A percentile compares a stretch with the other conserved stretches of the same genome.
Conservation (phyloP, 2,329 filamentous ascomycete genomes). For the Xylaria sp. region DNA sequence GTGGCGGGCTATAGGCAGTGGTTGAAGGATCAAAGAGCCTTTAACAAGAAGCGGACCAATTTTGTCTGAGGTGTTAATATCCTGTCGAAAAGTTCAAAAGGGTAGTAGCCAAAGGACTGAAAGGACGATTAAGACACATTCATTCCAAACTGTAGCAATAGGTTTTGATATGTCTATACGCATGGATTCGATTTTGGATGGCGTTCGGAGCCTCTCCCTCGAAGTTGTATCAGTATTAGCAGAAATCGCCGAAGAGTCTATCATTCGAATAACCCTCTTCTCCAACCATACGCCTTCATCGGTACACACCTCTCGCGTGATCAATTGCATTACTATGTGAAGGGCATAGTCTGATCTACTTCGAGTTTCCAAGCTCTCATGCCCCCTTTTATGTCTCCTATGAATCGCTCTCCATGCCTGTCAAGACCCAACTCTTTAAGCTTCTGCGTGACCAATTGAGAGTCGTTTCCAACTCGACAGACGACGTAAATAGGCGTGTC, state of each 20-base stretch:
- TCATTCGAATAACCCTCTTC: constrained; percentile 42
- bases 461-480: constrained; percentile 81
- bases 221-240: constrained; percentile 44
- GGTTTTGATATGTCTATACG: constrained; percentile 29
- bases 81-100: background rate
- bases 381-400: constrained; percentile 78
- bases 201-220: constrained; percentile 48
- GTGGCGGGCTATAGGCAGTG: constrained; percentile 91
- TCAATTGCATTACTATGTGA: constrained; percentile 53
- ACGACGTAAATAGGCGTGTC: constrained; percentile 74
- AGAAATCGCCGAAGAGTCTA: constrained; percentile 43
- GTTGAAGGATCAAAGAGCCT: constrained; percentile 97
- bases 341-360: constrained; percentile 69
- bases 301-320: constrained; percentile 2
- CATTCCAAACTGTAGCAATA: constrained; percentile 28
- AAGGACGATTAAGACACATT: constrained; percentile 11
- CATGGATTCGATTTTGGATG: constrained; percentile 37
- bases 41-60: constrained; percentile 86
- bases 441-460: constrained; percentile 73
- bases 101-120: background rate
- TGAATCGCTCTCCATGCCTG: constrained; percentile 62
- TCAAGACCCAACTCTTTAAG: constrained; percentile 70
- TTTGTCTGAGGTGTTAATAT: constrained; percentile 60
- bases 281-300: constrained; percentile 5
- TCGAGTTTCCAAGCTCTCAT: constrained; percentile 76